A percentile compares a stretch with the other conserved stretches of the same genome.
Conservation (phyloP, 495 filamentous ascomycete genomes). For the Penicillium steckii region DNA sequence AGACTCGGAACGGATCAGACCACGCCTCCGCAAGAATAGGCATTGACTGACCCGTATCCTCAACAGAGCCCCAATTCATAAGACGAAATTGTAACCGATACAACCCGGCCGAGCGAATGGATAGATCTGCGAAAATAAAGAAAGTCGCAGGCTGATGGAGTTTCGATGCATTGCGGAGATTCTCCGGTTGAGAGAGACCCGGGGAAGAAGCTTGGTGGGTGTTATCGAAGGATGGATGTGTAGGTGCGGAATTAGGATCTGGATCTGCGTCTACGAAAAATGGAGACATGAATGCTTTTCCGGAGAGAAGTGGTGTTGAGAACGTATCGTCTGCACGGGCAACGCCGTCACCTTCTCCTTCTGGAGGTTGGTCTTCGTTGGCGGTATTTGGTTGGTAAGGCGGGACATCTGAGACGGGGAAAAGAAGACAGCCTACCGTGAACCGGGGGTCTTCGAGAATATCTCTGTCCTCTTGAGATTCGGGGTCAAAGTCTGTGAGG, state of each 20-base stretch:
- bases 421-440: conserved; percentile 75
- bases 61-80: conserved; percentile 59
- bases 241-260: conserved; percentile 53
- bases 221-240: conserved; percentile 60
- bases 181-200: background rate
- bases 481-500: conserved; percentile 61
- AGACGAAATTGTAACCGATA: conserved; percentile 87
- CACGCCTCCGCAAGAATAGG: conserved; percentile 65
- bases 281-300: conserved; percentile 43
- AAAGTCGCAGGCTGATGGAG: conserved; percentile 52
- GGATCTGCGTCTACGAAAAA: conserved; percentile 43
- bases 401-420: conserved; percentile 42
- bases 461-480: conserved; percentile 48
- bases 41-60: conserved; percentile 55
- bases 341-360: conserved; percentile 12
- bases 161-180: conserved; percentile 17
- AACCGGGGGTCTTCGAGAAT: conserved; percentile 73
- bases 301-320: conserved; percentile 37
- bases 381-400: conserved; percentile 3
- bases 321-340: conserved; percentile 23
- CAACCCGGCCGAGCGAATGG: conserved; percentile 79
- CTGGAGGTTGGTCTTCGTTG: conserved; percentile 41
- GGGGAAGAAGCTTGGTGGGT: background rate
- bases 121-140: conserved; percentile 94
- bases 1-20: conserved; percentile 83